Evolutionary conservation across 164 flowering plant genomes (phyloP), one percentile per base, ranked within the genome.

Genomic region (Buxus sempervirens): DNA sequence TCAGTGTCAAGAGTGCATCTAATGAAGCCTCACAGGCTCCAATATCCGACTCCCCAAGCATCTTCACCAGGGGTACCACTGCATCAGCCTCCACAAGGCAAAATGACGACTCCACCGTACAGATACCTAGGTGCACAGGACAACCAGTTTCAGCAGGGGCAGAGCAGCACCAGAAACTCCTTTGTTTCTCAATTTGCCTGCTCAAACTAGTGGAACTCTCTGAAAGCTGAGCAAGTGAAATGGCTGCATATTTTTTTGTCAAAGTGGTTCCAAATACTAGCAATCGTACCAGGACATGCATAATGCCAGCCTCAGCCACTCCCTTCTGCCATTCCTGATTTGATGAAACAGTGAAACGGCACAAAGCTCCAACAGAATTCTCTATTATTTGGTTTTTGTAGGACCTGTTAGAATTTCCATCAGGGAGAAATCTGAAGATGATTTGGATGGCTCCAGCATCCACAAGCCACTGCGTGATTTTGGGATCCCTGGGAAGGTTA

Each of bases 51-150:
- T 81, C 85, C 53, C 73, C 80, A 28, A 88, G 84, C 65, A 81
- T 76, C 62, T 76, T 74, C 54, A 78, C 84, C 14, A 88, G 84
- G 19, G 90, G 86, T 60, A 27, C 61, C 42, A 88, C 73, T 49
- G 94, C 89, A 56, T 77, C 81, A 45, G 90, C 90, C 75, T 85
- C 89, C 28, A 88, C 41, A 25, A 88, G 82, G 79, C 94, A 88
- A 77, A 82, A 88, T 26, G 94, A 82, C 13, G 82, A 69, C 63
- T 81, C 77, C 18, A 82, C 76, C 0, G 85, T 58, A 67, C 94
- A 88, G 19, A 84, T 64, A 60, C 94, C 90, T 57, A 66, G 63
- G 72, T 88, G 94, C 63, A 85, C 82, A 5, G 70, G 76, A 75
- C 94, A 88, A 22, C 75, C 74, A 16, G 62, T 36, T 69, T 83